Percentiles rank a stretch among this genome's conserved stretches.
Evolutionary conservation across 495 filamentous ascomycete genomes (phyloP).

Genomic region (Daldinia concentrica): DNA sequence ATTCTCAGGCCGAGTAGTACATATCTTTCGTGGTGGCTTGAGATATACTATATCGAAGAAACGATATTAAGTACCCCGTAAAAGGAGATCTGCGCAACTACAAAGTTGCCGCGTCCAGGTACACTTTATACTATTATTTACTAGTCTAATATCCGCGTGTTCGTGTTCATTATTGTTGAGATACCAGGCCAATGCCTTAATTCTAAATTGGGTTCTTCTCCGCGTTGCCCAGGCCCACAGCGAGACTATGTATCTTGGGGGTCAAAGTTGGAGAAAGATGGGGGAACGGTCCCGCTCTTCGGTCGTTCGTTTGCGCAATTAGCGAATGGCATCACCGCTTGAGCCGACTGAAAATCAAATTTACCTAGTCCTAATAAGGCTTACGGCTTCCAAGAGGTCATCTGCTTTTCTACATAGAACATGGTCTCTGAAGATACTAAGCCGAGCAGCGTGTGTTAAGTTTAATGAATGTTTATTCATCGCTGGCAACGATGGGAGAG

Average conservation of each 20-base stretch:
- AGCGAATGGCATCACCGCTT: not conserved
- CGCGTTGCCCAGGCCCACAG: constrained; percentile 18
- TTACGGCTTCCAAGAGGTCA: not conserved
- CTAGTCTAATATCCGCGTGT: constrained; percentile 9
- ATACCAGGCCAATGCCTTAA: not conserved
- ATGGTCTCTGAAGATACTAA: not conserved
- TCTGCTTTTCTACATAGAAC: not conserved
- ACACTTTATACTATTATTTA: not conserved
- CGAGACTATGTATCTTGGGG: not conserved
- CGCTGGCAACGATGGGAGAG: not conserved
- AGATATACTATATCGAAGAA: not conserved
- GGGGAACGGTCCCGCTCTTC: constrained; percentile 23
- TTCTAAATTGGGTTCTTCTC: constrained; percentile 7
- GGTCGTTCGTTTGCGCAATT: constrained; percentile 21
- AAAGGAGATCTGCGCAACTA: not conserved
- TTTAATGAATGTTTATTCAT: not conserved
- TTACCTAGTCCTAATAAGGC: not conserved
- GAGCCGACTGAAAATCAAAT: not conserved
- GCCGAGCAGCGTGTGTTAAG: not conserved
- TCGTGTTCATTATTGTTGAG: not conserved
- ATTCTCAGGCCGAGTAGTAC: not conserved
- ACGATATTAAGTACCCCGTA: not conserved
- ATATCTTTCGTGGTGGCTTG: not conserved
- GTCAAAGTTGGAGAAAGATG: constrained; percentile 28
- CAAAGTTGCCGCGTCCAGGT: not conserved